Percentiles rank a stretch among this genome's conserved stretches.
These are phyloP conservation scores for Colletotrichum viniferum DNA, from an alignment of 2,329 filamentous ascomycete species.

Conservation along the genomic window DNA sequence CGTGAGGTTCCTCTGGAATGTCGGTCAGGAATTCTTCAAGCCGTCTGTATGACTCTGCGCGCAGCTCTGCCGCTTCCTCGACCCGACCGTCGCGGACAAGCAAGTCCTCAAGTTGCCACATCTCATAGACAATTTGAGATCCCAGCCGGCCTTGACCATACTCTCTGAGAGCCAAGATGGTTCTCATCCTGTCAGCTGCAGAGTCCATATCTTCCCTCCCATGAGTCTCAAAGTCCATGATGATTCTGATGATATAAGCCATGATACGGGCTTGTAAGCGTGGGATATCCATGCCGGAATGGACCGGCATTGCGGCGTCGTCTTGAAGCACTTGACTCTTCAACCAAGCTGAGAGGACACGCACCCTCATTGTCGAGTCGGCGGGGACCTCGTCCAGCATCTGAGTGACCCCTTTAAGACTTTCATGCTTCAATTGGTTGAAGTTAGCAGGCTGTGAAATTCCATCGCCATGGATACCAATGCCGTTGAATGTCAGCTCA, in stretches of 20 bases:
- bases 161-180: constrained; percentile 15
- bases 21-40: not conserved
- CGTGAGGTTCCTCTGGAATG: not conserved
- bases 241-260: constrained; percentile 6
- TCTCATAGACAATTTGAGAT: constrained; percentile 19
- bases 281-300: not conserved
- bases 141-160: constrained; percentile 16
- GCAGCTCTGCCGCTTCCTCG: not conserved
- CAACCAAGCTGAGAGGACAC: constrained; percentile 1
- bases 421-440: not conserved
- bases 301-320: not conserved
- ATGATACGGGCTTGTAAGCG: constrained; percentile 8
- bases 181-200: not conserved
- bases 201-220: not conserved
- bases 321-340: not conserved
- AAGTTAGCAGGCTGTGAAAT: not conserved
- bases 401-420: not conserved
- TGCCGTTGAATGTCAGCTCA: not conserved
- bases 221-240: constrained; percentile 1
- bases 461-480: not conserved
- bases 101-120: constrained; percentile 21
- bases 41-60: not conserved
- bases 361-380: not conserved
- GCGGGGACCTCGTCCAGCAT: not conserved
- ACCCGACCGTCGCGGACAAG: not conserved